Evolutionary conservation across 345 rosid species (phyloP), one percentile per base, ranked within the genome.

Genomic region (Viola odorata): DNA sequence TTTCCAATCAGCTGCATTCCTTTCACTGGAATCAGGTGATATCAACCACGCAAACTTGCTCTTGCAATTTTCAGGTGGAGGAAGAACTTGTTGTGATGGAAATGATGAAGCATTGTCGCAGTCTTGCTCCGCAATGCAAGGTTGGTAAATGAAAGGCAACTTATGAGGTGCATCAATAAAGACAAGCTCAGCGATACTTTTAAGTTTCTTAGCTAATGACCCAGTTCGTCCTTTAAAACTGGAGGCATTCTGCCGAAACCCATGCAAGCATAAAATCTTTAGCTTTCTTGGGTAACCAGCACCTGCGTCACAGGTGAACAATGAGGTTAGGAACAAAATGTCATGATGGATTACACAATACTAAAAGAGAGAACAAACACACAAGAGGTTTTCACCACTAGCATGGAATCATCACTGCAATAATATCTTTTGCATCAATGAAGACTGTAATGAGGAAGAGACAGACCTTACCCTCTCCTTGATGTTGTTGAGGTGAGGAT

Each of bases 221-320:
- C 88, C 96, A 16, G 88, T 91, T 82, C 97, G 79, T 66, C 99
- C 99, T 71, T 84, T 91, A 65, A 94, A 91, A 69, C 96, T 69
- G 58, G 97, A 85, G 13, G 95, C 91, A 69, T 84, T 94, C 71
- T 94, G 97, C 72, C 97, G 78, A 78, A 91, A 94, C 59, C 99
- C 99, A 23, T 94, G 99, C 75, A 94, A 73, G 80, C 99, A 94
- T 66, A 91, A 75, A 68, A 91, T 86, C 75, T 84, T 84, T 61
- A 91, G 80, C 71, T 88, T 94, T 73, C 81, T 79, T 17, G 76
- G 78, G 57, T 72, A 41, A 4, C 36, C 55, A 6, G 45, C 73
- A 55, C 79, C 89, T 87, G 81, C 36, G 8, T 48, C 8, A 47
- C 50, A 14, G n/a, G 55, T 23, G 49, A 23, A 60, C 6, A 48